Conservation (phyloP, 2,329 filamentous ascomycete species). For the Didymosphaeria variabile region DNA sequence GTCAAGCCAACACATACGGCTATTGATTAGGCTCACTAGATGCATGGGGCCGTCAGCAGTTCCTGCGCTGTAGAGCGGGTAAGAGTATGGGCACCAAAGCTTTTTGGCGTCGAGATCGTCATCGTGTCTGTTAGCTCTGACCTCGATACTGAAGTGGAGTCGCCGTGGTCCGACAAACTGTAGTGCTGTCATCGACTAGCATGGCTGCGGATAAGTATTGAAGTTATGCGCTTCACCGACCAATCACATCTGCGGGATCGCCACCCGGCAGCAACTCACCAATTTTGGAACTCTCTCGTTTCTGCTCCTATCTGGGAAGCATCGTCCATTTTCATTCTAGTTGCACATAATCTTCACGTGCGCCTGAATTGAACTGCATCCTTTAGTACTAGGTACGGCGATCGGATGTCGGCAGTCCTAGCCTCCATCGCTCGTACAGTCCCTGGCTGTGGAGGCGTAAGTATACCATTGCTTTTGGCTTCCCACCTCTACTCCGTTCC, state of each 20-base stretch:
- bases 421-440: not conserved
- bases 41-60: not conserved
- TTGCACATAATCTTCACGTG: not conserved
- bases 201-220: conserved; percentile 4
- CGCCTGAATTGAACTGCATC: not conserved
- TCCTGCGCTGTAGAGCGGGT: not conserved
- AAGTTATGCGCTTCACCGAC: conserved; percentile 3
- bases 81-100: not conserved
- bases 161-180: not conserved
- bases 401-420: not conserved
- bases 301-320: not conserved
- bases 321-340: not conserved
- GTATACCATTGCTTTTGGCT: not conserved
- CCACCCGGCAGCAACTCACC: not conserved
- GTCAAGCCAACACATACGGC: not conserved
- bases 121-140: not conserved
- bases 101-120: not conserved
- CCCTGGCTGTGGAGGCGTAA: not conserved
- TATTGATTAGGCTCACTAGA: not conserved
- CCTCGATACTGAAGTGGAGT: not conserved
- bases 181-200: conserved; percentile 5
- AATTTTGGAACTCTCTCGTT: not conserved
- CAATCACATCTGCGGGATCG: not conserved
- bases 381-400: not conserved
- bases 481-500: no score